Evolutionary conservation across 371 early-diverging fungal species (phyloP).

Genomic region (Thermomucor indicae-seudaticae): DNA sequence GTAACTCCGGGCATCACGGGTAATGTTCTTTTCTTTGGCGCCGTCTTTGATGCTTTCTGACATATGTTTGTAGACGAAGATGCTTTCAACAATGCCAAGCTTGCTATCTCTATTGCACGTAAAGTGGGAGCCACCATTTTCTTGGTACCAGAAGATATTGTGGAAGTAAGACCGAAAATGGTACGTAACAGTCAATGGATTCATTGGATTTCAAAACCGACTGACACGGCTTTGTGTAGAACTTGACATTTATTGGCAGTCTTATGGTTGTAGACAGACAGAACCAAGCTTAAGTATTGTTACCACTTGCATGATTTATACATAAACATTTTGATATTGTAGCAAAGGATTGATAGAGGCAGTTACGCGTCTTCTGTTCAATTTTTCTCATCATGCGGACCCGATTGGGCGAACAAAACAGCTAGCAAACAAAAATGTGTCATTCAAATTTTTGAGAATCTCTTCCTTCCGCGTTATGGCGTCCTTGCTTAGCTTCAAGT

Average conservation of each 20-base stretch:
- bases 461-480: no score
- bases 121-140: constrained; percentile 98
- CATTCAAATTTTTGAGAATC: no score
- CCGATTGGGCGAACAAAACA: no score
- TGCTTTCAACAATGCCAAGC: constrained; percentile 86
- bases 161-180: constrained; percentile 91
- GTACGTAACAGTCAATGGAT: constrained; percentile 29
- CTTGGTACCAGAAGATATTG: constrained; percentile 95
- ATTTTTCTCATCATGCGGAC: no score
- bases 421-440: no score
- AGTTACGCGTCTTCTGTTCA: no score
- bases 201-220: not conserved
- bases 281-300: not conserved
- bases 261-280: constrained; percentile 71
- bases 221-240: constrained; percentile 36
- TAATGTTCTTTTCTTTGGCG: constrained; percentile 5
- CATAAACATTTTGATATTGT: not conserved
- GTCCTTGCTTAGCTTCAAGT: no score
- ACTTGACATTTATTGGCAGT: constrained; percentile 87
- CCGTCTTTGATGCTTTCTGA: not conserved
- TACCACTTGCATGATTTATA: not conserved
- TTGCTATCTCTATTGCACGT: constrained; percentile 96
- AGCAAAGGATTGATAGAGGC: no score
- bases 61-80: constrained; percentile 78
- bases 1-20: constrained; percentile 67